Percentiles rank a stretch among this genome's conserved stretches.
These are phyloP conservation scores for Eremothecium cymbalariae DNA, from an alignment of 1,139 yeast genomes.

Conservation along the genomic window DNA sequence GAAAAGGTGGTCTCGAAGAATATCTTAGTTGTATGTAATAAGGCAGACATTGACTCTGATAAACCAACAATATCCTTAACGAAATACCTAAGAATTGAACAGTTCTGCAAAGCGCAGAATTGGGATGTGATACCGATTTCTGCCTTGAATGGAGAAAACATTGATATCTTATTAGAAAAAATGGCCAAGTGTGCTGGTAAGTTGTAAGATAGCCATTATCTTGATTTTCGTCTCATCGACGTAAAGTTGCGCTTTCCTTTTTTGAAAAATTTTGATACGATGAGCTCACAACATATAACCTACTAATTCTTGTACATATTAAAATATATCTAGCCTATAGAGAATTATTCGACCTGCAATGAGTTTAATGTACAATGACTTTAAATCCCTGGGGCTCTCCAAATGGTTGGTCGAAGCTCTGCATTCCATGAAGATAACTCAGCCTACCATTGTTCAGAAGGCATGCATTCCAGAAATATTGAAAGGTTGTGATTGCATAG, in stretches of 20 bases:
- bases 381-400: constrained; percentile 65
- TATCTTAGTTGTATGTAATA: constrained; percentile 76
- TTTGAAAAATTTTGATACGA: neutral
- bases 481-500: constrained; percentile 76
- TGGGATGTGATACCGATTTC: constrained; percentile 84
- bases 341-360: no score
- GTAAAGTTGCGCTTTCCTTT: neutral
- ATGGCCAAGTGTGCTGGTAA: constrained; percentile 40
- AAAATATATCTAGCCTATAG: no score
- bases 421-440: constrained; percentile 66
- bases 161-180: constrained; percentile 56
- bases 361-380: constrained; percentile 24
- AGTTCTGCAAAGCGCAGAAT: constrained; percentile 36
- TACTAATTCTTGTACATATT: no score
- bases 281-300: no score
- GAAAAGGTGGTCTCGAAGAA: constrained; percentile 39
- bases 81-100: constrained; percentile 38
- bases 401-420: constrained; percentile 83
- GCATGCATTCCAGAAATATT: constrained; percentile 86
- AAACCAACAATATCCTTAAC: constrained; percentile 34
- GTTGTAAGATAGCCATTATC: neutral
- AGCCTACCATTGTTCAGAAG: constrained; percentile 79
- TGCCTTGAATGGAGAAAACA: constrained; percentile 63
- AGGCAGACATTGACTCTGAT: constrained; percentile 63
- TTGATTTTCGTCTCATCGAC: neutral